phyloP scores from a whole-genome alignment of 306 rosid species.

The Pyrus pyrifolia region DNA sequence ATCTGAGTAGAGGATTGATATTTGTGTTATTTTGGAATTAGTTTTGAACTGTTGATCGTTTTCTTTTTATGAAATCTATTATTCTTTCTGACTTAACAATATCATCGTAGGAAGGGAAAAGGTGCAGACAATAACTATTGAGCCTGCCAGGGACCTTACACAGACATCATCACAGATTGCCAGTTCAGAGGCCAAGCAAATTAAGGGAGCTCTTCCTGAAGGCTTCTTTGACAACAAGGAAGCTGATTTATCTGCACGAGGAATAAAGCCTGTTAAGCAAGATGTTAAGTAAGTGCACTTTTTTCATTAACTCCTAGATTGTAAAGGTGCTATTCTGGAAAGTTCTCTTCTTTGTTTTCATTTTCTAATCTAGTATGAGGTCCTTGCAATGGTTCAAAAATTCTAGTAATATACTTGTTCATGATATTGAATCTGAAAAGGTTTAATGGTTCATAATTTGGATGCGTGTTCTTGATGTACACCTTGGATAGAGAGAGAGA shows the following conservation, averaged over 20 bases:
- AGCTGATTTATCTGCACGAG: constrained; percentile 86
- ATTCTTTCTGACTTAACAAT: background rate
- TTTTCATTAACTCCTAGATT: constrained; percentile 11
- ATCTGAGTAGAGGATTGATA: background rate
- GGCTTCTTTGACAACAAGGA: constrained; percentile 98
- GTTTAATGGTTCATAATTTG: background rate
- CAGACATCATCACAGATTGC: constrained; percentile 27
- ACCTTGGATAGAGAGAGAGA: background rate
- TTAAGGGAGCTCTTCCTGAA: constrained; percentile 75
- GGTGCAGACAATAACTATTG: constrained; percentile 22
- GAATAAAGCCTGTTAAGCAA: constrained; percentile 79
- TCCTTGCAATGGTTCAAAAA: background rate
- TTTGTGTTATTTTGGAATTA: background rate
- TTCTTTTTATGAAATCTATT: background rate
- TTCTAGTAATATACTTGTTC: background rate
- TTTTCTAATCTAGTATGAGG: background rate
- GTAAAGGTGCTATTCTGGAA: background rate
- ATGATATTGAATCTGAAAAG: background rate
- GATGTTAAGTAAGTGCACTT: constrained; percentile 70
- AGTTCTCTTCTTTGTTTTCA: background rate
- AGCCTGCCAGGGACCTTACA: constrained; percentile 25
- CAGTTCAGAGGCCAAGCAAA: constrained; percentile 56
- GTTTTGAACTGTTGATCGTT: background rate
- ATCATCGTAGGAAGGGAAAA: constrained; percentile 34
- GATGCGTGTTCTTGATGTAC: background rate